Conservation (phyloP, 2,329 filamentous ascomycete species). For the Pseudogymnoascus sp. region DNA sequence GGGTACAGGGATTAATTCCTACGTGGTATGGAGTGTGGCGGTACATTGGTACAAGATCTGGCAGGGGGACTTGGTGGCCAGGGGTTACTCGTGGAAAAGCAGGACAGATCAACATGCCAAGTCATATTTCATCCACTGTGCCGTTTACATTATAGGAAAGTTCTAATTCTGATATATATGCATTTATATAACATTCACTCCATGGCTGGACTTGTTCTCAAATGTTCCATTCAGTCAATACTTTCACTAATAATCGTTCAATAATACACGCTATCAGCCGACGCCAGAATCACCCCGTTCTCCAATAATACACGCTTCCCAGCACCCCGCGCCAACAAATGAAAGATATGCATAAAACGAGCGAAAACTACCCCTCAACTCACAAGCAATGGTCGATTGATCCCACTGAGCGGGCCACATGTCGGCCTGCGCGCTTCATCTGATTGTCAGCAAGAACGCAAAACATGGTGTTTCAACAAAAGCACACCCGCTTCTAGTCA, state of each 20-base stretch:
- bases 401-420: not conserved
- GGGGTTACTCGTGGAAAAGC: not conserved
- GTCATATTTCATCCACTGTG: no score
- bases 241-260: constrained; percentile 2
- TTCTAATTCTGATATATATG: not conserved
- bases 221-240: not conserved
- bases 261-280: constrained; percentile 4
- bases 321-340: not conserved
- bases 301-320: constrained; percentile 1
- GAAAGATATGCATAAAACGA: not conserved
- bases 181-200: not conserved
- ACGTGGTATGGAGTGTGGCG: not conserved
- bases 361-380: not conserved
- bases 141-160: not conserved
- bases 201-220: not conserved
- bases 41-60: constrained; percentile 4
- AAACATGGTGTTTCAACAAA: not conserved
- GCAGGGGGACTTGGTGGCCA: not conserved
- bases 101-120: not conserved
- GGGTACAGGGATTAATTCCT: constrained; percentile 4
- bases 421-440: not conserved
- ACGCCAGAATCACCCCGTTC: not conserved
- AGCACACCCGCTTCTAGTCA: not conserved
- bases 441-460: not conserved
- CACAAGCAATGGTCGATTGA: not conserved